Evolutionary conservation across 768 basidiomycete species (phyloP).

Genomic region (Amanita phalloides): DNA sequence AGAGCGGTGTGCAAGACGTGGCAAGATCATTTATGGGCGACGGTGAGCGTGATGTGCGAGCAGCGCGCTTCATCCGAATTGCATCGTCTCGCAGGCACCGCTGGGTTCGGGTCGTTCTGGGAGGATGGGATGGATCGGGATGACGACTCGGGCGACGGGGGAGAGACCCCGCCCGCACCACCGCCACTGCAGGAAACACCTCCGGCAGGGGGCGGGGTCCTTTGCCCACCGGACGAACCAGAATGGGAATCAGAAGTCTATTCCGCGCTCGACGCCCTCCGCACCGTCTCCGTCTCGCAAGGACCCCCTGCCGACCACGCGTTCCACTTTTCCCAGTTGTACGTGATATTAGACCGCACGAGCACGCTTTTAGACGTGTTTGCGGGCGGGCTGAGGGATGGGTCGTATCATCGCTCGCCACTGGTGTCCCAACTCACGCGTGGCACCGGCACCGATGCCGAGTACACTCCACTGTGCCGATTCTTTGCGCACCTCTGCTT

Average conservation of each 20-base stretch:
- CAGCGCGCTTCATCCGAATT: slow-evolving; percentile 69
- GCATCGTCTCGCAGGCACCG: slow-evolving; percentile 48
- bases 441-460: slow-evolving; percentile 12
- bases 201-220: not conserved
- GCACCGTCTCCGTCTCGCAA: slow-evolving; percentile 47
- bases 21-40: slow-evolving; percentile 96
- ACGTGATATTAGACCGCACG: slow-evolving; percentile 66
- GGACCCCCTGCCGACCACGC: slow-evolving; percentile 66
- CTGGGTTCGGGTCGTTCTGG: slow-evolving; percentile 45
- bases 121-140: slow-evolving; percentile 31
- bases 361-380: slow-evolving; percentile 60
- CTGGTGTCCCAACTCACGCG: slow-evolving; percentile 17
- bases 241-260: slow-evolving; percentile 62
- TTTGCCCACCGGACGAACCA: slow-evolving; percentile 29
- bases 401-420: slow-evolving; percentile 31
- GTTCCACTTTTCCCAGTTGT: slow-evolving; percentile 74
- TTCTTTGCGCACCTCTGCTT: slow-evolving; percentile 94
- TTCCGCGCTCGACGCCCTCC: slow-evolving; percentile 44
- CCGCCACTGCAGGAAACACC: not conserved
- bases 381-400: slow-evolving; percentile 42
- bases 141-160: not conserved
- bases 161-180: not conserved
- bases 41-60: slow-evolving; percentile 71
- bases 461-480: slow-evolving; percentile 64
- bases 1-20: slow-evolving; percentile 76